These are phyloP conservation scores for Starmerella apis DNA, from an alignment of 805 yeast species.

Conservation along the genomic window DNA sequence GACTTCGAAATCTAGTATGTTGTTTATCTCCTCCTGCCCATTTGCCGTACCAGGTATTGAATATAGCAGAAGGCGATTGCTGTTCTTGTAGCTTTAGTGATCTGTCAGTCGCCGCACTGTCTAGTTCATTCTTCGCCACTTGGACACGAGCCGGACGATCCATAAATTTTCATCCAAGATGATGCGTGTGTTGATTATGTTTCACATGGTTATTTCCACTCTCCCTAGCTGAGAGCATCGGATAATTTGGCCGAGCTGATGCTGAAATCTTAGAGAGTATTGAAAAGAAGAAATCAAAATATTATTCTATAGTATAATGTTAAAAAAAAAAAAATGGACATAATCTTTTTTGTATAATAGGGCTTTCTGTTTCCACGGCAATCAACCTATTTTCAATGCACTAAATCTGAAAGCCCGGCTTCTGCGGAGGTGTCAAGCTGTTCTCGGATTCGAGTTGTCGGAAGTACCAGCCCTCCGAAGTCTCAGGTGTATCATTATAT, in stretches of 20 bases:
- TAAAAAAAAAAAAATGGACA: not conserved
- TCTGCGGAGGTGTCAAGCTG: not conserved
- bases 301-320: no score
- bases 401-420: not conserved
- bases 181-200: not conserved
- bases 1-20: slow-evolving; percentile 36
- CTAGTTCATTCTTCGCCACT: slow-evolving; percentile 11
- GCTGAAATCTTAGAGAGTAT: no score
- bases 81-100: not conserved
- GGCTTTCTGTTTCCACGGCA: no score
- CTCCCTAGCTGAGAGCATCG: no score
- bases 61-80: slow-evolving; percentile 60
- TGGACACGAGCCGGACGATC: slow-evolving; percentile 20
- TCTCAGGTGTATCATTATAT: slow-evolving; percentile 14
- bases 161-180: not conserved
- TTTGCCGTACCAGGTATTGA: slow-evolving; percentile 78
- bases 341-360: no score
- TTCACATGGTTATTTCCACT: no score
- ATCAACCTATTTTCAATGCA: not conserved
- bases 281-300: no score
- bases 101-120: not conserved
- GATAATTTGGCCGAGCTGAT: no score
- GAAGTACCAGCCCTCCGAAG: slow-evolving; percentile 25
- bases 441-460: slow-evolving; percentile 12
- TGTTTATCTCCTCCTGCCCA: slow-evolving; percentile 71